Conservation (phyloP, 2,329 filamentous ascomycete species). For the Arthroderma sp. region DNA sequence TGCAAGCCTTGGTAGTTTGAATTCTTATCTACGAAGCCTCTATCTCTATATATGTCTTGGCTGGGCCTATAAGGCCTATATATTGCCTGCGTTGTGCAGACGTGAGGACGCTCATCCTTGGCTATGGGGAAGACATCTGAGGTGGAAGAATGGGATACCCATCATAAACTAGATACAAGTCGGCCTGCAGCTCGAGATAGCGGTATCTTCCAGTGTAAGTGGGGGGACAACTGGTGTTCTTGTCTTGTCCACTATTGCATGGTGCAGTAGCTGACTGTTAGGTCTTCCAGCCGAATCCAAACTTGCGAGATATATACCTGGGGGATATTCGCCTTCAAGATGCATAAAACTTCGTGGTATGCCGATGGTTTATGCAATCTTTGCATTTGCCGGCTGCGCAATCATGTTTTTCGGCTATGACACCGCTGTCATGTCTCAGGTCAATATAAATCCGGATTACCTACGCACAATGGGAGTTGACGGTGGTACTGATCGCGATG, state of each 20-base stretch:
- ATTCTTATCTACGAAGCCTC: neutral
- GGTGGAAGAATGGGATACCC: neutral
- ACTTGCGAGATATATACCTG: neutral
- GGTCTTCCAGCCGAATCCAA: neutral
- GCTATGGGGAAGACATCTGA: neutral
- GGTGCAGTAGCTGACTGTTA: neutral
- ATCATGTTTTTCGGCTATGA: neutral
- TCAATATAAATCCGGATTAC: neutral
- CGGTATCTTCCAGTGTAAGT: neutral
- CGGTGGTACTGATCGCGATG: neutral
- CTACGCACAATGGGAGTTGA: neutral
- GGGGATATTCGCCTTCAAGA: neutral
- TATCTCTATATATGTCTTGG: neutral
- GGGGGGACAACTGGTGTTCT: neutral
- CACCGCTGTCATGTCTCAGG: neutral
- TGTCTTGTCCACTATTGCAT: neutral
- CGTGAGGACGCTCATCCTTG: neutral
- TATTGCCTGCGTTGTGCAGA: neutral
- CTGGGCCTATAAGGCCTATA: neutral
- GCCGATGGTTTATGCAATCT: neutral
- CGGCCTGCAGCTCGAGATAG: neutral
- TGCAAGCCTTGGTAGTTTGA: neutral
- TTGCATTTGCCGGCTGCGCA: neutral
- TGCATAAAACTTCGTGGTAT: neutral
- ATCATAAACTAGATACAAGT: neutral